phyloP scores from a whole-genome alignment of 768 basidiomycete genomes.

The Ephemerocybe angulata region DNA sequence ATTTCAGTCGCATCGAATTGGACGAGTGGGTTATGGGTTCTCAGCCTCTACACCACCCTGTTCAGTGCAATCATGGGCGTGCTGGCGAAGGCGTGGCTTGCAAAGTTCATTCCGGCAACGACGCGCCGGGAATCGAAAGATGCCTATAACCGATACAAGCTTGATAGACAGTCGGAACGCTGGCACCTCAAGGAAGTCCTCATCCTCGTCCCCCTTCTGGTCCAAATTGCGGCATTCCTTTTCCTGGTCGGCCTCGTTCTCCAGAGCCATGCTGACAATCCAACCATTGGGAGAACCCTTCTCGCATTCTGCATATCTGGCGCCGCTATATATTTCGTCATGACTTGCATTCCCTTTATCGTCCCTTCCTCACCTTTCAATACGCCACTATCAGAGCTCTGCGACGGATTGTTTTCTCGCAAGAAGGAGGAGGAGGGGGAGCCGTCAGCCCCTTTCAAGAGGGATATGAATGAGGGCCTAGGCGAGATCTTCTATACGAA shows the following conservation, averaged over 20 bases:
- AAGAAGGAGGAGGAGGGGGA: too few species aligned
- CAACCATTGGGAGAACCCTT: background rate
- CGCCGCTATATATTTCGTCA: background rate
- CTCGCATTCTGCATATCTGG: background rate
- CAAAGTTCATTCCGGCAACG: constrained; percentile 15
- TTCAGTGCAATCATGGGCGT: constrained; percentile 26
- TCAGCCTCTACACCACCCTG: constrained; percentile 23
- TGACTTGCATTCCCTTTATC: constrained; percentile 3
- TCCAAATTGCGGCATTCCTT: constrained; percentile 18
- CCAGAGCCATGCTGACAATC: background rate
- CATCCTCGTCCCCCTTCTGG: constrained; percentile 14
- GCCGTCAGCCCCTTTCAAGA: background rate
- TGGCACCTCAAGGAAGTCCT: constrained; percentile 16
- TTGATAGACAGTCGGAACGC: constrained; percentile 15
- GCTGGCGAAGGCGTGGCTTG: constrained; percentile 21
- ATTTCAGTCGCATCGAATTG: constrained; percentile 15
- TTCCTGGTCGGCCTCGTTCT: constrained; percentile 19
- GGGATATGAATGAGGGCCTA: background rate
- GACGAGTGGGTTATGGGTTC: constrained; percentile 24
- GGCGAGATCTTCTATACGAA: constrained; percentile 2
- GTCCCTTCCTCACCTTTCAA: constrained; percentile 5
- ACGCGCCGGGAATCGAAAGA: constrained; percentile 15
- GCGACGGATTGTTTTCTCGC: background rate
- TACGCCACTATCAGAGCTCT: constrained; percentile 5
- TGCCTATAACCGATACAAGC: constrained; percentile 17